Evolutionary conservation across 2,329 filamentous ascomycete species (phyloP).

Genomic region (Penicillium italicum): DNA sequence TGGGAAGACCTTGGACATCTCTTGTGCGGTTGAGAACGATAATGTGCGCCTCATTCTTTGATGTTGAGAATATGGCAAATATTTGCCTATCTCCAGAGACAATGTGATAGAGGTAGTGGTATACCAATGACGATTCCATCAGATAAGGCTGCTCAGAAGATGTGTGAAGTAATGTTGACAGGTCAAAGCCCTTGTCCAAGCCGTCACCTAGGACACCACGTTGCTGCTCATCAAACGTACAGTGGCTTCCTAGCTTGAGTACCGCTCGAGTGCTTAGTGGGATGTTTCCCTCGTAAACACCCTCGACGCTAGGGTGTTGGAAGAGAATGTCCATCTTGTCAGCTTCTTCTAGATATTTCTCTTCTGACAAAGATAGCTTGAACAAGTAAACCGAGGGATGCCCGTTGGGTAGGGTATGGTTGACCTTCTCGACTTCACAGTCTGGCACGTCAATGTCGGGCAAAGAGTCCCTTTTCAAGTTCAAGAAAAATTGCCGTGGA

Average conservation of each 20-base stretch:
- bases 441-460: conserved; percentile 83
- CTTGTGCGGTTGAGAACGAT: conserved; percentile 80
- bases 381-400: conserved; percentile 92
- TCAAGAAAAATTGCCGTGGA: conserved; percentile 83
- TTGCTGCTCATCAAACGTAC: conserved; percentile 88
- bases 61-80: conserved; percentile 88
- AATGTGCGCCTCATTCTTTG: conserved; percentile 73
- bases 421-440: conserved; percentile 88
- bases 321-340: conserved; percentile 80
- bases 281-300: conserved; percentile 92
- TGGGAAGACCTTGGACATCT: conserved; percentile 82
- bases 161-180: conserved; percentile 67
- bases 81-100: conserved; percentile 86
- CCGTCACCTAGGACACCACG: conserved; percentile 88
- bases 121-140: conserved; percentile 68
- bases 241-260: conserved; percentile 82
- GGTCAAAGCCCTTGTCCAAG: conserved; percentile 87
- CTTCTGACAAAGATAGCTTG: conserved; percentile 85
- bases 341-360: conserved; percentile 77
- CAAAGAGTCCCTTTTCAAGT: conserved; percentile 80
- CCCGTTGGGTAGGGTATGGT: conserved; percentile 88
- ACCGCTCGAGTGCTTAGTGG: conserved; percentile 83
- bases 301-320: conserved; percentile 91
- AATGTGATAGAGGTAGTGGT: conserved; percentile 91
- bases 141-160: conserved; percentile 72